Conservation (phyloP, 305 asterid genomes). For the Solanum hybrid region DNA sequence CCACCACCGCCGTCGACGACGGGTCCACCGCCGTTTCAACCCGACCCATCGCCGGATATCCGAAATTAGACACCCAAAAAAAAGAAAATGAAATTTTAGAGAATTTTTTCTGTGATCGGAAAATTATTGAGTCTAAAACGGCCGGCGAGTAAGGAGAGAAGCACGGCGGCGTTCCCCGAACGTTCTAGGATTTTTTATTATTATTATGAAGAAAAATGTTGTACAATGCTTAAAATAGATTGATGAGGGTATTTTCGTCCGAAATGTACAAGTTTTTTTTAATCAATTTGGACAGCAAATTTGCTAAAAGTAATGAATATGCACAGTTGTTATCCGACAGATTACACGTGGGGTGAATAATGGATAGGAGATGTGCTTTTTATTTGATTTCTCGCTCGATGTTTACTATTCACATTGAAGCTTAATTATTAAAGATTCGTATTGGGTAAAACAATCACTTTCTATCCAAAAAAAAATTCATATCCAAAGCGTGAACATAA, state of each 20-base stretch:
- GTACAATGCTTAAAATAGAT: neutral
- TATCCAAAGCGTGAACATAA: rapidly evolving
- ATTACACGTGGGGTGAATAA: constrained; percentile 5
- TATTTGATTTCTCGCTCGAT: neutral
- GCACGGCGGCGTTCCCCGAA: neutral
- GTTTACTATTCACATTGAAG: neutral
- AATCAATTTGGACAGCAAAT: neutral
- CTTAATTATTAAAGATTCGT: rapidly evolving
- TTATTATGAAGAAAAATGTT: neutral
- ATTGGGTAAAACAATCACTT: rapidly evolving
- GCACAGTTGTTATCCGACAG: neutral
- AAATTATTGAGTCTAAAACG: neutral
- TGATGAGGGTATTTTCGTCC: neutral
- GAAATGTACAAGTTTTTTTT: neutral
- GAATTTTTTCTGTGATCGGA: neutral
- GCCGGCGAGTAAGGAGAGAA: constrained; percentile 1
- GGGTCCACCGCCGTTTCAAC: neutral
- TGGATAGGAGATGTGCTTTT: neutral
- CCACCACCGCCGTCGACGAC: constrained; percentile 33
- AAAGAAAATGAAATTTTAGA: neutral
- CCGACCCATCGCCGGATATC: constrained; percentile 9
- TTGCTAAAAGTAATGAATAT: neutral
- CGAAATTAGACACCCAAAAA: neutral
- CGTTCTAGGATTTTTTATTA: neutral
- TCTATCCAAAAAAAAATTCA: too few species aligned